phyloP scores from a whole-genome alignment of 2,329 filamentous ascomycete species.

The Cordyceps tenuipes region DNA sequence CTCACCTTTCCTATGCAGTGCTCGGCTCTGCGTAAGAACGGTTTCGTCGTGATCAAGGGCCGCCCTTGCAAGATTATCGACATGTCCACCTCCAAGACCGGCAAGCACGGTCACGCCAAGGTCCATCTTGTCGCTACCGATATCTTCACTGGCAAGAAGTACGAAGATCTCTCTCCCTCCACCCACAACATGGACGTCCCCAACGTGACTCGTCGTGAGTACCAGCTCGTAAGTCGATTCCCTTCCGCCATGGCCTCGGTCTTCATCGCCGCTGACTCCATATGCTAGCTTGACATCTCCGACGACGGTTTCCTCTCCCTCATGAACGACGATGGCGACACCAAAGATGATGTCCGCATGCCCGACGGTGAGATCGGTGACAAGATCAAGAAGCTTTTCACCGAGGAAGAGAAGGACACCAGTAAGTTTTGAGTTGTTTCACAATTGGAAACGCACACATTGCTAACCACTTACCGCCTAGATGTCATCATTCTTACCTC shows the following conservation, averaged over 20 bases:
- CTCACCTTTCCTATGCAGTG: conserved; percentile 96
- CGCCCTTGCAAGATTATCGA: conserved; percentile 99
- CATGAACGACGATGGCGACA: conserved; percentile 76
- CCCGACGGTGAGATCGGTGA: conserved; percentile 85
- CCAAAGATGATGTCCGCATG: conserved; percentile 92
- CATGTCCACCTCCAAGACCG: conserved; percentile 99
- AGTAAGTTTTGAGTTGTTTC: conserved; percentile 53
- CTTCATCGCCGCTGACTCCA: background rate
- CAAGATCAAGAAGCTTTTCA: conserved; percentile 76
- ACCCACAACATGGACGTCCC: conserved; percentile 98
- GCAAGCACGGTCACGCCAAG: conserved; percentile 99
- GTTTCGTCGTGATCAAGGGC: conserved; percentile 95
- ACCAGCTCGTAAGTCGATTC: conserved; percentile 68
- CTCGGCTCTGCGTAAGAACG: conserved; percentile 99
- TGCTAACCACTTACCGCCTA: conserved; percentile 31
- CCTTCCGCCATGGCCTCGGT: background rate
- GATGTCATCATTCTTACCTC: conserved; percentile 87
- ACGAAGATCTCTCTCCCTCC: conserved; percentile 97
- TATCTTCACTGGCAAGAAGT: conserved; percentile 99
- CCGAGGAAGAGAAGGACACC: conserved; percentile 78
- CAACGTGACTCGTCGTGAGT: conserved; percentile 83
- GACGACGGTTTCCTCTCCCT: conserved; percentile 94
- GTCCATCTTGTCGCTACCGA: conserved; percentile 96
- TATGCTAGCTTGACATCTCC: conserved; percentile 70
- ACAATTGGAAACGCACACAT: conserved; percentile 10